A percentile compares a stretch with the other conserved stretches of the same genome.
phyloP scores from a whole-genome alignment of 2,329 filamentous ascomycete species.

The Fusarium acutatum region DNA sequence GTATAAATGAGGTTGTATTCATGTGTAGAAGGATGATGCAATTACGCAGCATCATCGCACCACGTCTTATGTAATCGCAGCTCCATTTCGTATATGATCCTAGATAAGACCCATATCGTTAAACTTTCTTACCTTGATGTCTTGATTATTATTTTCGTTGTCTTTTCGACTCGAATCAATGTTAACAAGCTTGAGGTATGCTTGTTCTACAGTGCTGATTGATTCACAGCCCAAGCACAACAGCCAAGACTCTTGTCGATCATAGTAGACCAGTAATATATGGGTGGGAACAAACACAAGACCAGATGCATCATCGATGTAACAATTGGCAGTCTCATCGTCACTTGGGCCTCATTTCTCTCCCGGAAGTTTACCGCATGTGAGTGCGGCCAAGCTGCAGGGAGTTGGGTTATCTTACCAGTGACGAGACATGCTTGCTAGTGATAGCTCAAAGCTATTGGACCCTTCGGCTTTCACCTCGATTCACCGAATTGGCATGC shows the following conservation, averaged over 20 bases:
- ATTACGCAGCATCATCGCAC: constrained; percentile 14
- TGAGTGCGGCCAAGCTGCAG: not conserved
- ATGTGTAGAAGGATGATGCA: constrained; percentile 17
- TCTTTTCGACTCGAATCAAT: not conserved
- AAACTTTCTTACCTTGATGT: not conserved
- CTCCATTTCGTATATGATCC: not conserved
- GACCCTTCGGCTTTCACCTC: constrained; percentile 21
- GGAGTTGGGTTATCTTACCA: not conserved
- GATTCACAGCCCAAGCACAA: not conserved
- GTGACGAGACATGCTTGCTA: not conserved
- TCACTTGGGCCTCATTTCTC: constrained; percentile 1
- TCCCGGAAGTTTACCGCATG: constrained; percentile 20
- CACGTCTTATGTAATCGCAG: constrained; percentile 27
- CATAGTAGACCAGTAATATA: not conserved
- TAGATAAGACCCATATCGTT: not conserved
- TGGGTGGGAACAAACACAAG: not conserved
- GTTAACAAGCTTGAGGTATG: no score
- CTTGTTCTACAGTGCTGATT: not conserved
- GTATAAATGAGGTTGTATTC: constrained; percentile 1
- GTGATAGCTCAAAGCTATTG: not conserved
- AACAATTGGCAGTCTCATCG: not conserved
- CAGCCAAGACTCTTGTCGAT: constrained; percentile 3
- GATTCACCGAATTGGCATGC: constrained; percentile 14
- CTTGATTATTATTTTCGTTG: not conserved
- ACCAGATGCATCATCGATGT: not conserved